A percentile compares a stretch with the other conserved stretches of the same genome.
These are phyloP conservation scores for Chenopodium suecicum DNA, from an alignment of 148 eudicot genomes.

Conservation along the genomic window DNA sequence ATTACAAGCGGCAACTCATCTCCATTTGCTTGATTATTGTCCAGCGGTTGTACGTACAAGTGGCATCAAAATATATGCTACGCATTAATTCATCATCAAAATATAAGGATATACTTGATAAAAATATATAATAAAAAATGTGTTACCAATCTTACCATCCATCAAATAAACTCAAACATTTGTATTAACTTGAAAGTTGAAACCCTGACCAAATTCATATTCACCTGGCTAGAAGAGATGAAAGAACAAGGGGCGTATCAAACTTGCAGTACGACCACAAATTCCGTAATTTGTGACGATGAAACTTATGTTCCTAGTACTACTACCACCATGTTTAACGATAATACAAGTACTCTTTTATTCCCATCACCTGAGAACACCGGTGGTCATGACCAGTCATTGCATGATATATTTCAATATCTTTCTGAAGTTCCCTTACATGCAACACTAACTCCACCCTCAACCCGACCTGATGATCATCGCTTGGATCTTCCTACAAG, in stretches of 20 bases:
- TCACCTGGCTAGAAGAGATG: neutral
- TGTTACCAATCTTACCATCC: neutral
- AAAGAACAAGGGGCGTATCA: neutral
- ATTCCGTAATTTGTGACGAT: neutral
- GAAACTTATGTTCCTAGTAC: neutral
- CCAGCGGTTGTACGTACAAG: too few relatives aligned
- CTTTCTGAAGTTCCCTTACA: constrained; percentile 13
- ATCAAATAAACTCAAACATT: neutral
- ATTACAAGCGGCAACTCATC: too few relatives aligned
- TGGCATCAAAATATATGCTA: too few relatives aligned
- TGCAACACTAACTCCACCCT: neutral
- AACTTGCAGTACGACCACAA: neutral
- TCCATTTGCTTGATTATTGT: too few relatives aligned
- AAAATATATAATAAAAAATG: too few relatives aligned
- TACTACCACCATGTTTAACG: too few relatives aligned
- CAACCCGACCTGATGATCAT: neutral
- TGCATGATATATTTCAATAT: constrained; percentile 9
- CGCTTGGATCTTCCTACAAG: neutral
- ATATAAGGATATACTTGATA: too few relatives aligned
- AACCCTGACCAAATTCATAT: too few relatives aligned
- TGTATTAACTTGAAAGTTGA: neutral
- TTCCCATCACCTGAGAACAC: neutral
- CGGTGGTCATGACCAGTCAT: neutral
- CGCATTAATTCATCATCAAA: too few relatives aligned
- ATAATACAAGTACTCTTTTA: neutral